These are phyloP conservation scores for Aureobasidium sp. DNA, from an alignment of 2,329 filamentous ascomycete genomes.

Conservation along the genomic window DNA sequence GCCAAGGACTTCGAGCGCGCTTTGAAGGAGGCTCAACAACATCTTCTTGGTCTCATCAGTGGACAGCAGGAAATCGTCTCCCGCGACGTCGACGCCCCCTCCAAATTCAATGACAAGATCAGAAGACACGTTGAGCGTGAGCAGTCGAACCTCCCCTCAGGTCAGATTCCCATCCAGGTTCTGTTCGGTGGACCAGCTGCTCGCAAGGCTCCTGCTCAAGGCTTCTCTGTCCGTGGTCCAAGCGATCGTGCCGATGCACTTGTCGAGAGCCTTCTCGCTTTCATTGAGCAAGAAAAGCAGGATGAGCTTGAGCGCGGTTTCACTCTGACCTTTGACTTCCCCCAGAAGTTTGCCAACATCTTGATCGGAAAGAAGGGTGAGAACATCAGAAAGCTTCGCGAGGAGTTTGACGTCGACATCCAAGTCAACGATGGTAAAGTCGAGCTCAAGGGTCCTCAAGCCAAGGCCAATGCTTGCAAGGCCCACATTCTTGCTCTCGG, in stretches of 20 bases:
- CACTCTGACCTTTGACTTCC: slow-evolving; percentile 81
- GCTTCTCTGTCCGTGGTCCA: slow-evolving; percentile 67
- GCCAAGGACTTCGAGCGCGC: slow-evolving; percentile 50
- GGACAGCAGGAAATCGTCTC: slow-evolving; percentile 50
- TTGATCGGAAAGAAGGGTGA: slow-evolving; percentile 61
- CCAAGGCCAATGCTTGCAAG: slow-evolving; percentile 84
- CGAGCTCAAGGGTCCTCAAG: slow-evolving; percentile 90
- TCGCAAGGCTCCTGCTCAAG: slow-evolving; percentile 45
- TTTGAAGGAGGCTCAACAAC: slow-evolving; percentile 52
- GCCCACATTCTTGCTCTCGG: slow-evolving; percentile 71
- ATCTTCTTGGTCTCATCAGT: slow-evolving; percentile 47
- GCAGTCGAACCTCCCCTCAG: slow-evolving; percentile 43
- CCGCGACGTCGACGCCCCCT: slow-evolving; percentile 47
- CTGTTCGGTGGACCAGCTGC: slow-evolving; percentile 46
- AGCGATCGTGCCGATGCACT: slow-evolving; percentile 64
- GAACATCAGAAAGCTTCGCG: slow-evolving; percentile 62
- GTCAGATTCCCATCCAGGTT: slow-evolving; percentile 51
- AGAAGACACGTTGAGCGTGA: slow-evolving; percentile 52
- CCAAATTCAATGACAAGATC: slow-evolving; percentile 59
- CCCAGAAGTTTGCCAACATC: slow-evolving; percentile 88
- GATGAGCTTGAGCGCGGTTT: slow-evolving; percentile 93
- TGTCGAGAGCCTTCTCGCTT: slow-evolving; percentile 64
- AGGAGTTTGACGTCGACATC: slow-evolving; percentile 67
- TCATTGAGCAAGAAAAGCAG: slow-evolving; percentile 79
- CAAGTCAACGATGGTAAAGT: slow-evolving; percentile 92